Evolutionary conservation across 768 basidiomycete species (phyloP).

Genomic region (Leccinum broughii): DNA sequence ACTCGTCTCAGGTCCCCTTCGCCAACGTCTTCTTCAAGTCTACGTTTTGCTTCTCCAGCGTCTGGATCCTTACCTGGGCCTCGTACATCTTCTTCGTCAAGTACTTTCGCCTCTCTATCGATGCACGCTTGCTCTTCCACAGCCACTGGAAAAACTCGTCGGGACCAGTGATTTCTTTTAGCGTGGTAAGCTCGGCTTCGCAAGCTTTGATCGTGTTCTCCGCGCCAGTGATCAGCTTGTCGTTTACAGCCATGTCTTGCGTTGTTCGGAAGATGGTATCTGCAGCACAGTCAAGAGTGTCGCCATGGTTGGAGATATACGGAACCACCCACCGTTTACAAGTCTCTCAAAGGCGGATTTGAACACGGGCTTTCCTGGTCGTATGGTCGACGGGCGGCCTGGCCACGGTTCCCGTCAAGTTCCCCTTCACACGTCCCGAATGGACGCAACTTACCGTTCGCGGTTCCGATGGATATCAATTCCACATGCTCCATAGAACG

Average conservation of each 20-base stretch:
- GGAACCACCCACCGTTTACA: slow-evolving; percentile 57
- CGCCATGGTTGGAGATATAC: not conserved
- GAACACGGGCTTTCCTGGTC: slow-evolving; percentile 90
- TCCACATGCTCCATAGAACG: slow-evolving; percentile 88
- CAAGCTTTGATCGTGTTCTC: slow-evolving; percentile 68
- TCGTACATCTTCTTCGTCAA: slow-evolving; percentile 74
- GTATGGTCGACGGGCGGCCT: slow-evolving; percentile 84
- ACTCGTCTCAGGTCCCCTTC: slow-evolving; percentile 32
- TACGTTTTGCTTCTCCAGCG: slow-evolving; percentile 68
- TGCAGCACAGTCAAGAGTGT: slow-evolving; percentile 24
- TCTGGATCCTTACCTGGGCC: slow-evolving; percentile 66
- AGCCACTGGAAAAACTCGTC: slow-evolving; percentile 43
- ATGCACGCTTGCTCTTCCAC: slow-evolving; percentile 49
- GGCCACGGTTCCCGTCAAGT: not conserved
- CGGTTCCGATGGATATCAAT: slow-evolving; percentile 76
- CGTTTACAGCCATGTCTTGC: slow-evolving; percentile 81
- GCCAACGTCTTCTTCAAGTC: slow-evolving; percentile 62
- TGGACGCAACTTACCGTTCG: slow-evolving; percentile 53
- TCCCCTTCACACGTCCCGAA: not conserved
- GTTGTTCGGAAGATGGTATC: slow-evolving; percentile 78
- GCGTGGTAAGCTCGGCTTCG: slow-evolving; percentile 71
- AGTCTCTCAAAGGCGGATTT: slow-evolving; percentile 82
- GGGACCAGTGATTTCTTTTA: slow-evolving; percentile 63
- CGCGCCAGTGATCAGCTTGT: slow-evolving; percentile 55
- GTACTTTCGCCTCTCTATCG: slow-evolving; percentile 61